phyloP scores from a whole-genome alignment of 2,329 filamentous ascomycete species.

The Neofusicoccum kwambonambiense region DNA sequence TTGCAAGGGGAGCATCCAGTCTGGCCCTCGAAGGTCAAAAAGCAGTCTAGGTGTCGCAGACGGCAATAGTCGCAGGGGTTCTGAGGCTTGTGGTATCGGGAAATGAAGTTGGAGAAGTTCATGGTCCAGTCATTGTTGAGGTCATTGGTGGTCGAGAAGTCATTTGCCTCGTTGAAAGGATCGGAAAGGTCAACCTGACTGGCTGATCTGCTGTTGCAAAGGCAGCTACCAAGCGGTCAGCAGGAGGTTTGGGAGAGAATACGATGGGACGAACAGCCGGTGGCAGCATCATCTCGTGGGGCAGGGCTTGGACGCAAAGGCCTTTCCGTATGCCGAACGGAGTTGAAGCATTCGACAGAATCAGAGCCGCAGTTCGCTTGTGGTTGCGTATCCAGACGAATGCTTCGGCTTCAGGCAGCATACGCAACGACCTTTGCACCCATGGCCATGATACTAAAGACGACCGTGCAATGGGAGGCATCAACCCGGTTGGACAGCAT shows the following conservation, averaged over 20 bases:
- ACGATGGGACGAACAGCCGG: not conserved
- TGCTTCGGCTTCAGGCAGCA: not conserved
- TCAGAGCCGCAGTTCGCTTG: not conserved
- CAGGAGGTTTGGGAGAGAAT: not conserved
- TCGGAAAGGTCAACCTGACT: not conserved
- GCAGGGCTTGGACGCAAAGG: not conserved
- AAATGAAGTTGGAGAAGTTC: constrained; percentile 48
- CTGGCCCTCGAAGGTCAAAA: constrained; percentile 42
- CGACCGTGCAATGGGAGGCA: not conserved
- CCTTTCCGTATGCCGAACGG: not conserved
- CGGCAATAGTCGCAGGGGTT: constrained; percentile 50
- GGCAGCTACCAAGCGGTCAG: constrained; percentile 23
- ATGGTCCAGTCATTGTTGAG: constrained; percentile 35
- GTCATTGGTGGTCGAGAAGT: constrained; percentile 22
- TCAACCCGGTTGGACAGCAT: too few relatives aligned
- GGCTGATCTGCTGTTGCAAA: constrained; percentile 22
- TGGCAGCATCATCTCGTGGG: not conserved
- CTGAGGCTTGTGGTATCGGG: constrained; percentile 46
- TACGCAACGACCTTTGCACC: not conserved
- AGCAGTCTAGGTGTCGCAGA: constrained; percentile 48
- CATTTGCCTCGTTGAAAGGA: not conserved
- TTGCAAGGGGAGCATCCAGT: constrained; percentile 47
- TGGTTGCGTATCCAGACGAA: not conserved
- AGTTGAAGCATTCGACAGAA: not conserved
- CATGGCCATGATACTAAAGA: not conserved